These are phyloP conservation scores for Pestalotiopsis sp. DNA, from an alignment of 2,329 filamentous ascomycete species.

Conservation along the genomic window DNA sequence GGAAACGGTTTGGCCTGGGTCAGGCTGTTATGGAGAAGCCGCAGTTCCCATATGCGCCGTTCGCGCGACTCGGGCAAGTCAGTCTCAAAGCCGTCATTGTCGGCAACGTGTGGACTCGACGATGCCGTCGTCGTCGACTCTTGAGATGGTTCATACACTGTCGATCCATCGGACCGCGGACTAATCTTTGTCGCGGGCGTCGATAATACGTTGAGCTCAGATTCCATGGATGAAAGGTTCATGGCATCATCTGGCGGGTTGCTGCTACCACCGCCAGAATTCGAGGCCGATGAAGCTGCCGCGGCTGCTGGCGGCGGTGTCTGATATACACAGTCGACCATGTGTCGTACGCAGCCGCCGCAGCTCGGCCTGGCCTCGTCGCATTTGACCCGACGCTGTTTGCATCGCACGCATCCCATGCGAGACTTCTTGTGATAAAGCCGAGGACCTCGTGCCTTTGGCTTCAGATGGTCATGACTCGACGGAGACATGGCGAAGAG, in stretches of 20 bases:
- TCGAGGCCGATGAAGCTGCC: not conserved
- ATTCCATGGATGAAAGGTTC: not conserved
- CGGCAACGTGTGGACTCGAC: not conserved
- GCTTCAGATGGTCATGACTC: not conserved
- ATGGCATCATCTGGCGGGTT: not conserved
- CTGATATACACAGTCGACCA: slow-evolving; percentile 31
- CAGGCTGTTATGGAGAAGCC: slow-evolving; percentile 37
- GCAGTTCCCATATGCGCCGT: slow-evolving; percentile 38
- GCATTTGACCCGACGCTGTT: slow-evolving; percentile 23
- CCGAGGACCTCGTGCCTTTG: slow-evolving; percentile 23
- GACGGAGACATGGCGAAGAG: not conserved
- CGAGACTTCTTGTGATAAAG: slow-evolving; percentile 36
- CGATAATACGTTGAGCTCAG: not conserved
- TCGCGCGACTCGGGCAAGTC: slow-evolving; percentile 35
- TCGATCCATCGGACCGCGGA: slow-evolving; percentile 17
- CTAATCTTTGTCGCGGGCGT: slow-evolving; percentile 7
- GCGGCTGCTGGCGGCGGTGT: slow-evolving; percentile 15
- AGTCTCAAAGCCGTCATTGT: slow-evolving; percentile 22
- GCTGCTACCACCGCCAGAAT: not conserved
- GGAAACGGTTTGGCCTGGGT: slow-evolving; percentile 31
- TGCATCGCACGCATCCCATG: slow-evolving; percentile 24
- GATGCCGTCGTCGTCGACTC: not conserved
- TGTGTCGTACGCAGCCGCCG: slow-evolving; percentile 30
- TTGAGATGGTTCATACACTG: not conserved
- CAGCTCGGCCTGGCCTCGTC: slow-evolving; percentile 31